Base-by-base conservation (phyloP, 2,329 filamentous ascomycete species). In the Seiridium unicorne region DNA sequence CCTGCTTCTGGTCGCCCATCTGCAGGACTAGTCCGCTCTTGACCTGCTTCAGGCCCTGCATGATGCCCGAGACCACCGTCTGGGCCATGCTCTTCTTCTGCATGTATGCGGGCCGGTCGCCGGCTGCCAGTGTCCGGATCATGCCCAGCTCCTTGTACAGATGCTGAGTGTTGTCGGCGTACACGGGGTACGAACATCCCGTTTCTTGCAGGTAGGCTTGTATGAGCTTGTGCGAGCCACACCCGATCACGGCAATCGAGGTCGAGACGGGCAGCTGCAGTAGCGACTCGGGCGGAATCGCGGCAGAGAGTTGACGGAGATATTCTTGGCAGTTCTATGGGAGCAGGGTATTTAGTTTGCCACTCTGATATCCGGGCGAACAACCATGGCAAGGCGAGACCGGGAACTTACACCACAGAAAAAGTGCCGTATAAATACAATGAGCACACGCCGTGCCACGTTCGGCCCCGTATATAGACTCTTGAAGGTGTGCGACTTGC, bases 341-440 rank as follows among this genome's bases (percentile, higher is more conserved):
- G 38, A 38, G 4, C 9, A 7, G 35, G 13, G 26, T 47, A 11
- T 59, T 44, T 47, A 49, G 38, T 13, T 42, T 42, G 18, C 18
- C 18, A 26, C 18, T 26, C 18, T 26, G 18, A 26, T 1, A 26
- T 26, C 18, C 18, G 18, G 18, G 18, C 18, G 18, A 26, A 26
- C 18, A 26, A 26, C 18, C 18, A 49, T 42, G 38, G 38, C 6
- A 51, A 32, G 56, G 55, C 46, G 38, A 11, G 31, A 36, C 32
- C 8, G 10, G 31, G 34, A 26, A 81, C 88, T 73, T 80, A 91
- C 89, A 42, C 89, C 89, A 70, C 90, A 93, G 79, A 91, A 92
- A 74, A 93, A 93, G 75, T 93, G 90, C 49, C 90, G 83, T 60
- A 93, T 81, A 70, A 93, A 93, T 65, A 93, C 85, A 47, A 92